Evolutionary conservation across 2,329 filamentous ascomycete genomes (phyloP), one percentile per base, ranked within the genome.

Genomic region (Calonectria fujianensis): DNA sequence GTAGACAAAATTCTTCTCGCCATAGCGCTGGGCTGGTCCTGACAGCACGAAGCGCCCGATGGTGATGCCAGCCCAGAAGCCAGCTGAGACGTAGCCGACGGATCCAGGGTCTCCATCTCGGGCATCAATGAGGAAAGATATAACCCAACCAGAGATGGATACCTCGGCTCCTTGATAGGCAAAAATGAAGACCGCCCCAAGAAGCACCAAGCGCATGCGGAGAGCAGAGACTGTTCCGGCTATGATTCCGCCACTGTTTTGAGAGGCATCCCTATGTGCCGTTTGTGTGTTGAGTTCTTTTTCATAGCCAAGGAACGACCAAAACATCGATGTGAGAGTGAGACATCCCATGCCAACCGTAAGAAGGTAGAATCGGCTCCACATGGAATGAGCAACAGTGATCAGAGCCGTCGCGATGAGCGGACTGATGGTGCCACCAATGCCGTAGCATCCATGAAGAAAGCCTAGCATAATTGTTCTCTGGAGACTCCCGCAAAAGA

Each of bases 361-460:
- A 4, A 48, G 41, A n/a, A 48, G 41, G 20, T n/a, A 48, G 41
- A 48, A 48, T n/a, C 41, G 41, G 8, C 41, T 48, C 41, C 41
- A 48, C 20, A 48, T n/a, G 9, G 20, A 20, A 48, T n/a, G 41
- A 8, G 41, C 16, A 9, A 20, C 16, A 1, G 41, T 48, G 41
- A n/a, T 48, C 9, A n/a, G 16, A 48, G 41, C 20, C 20, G 41
- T 48, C 10, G 41, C 41, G 41, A 48, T n/a, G 20, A 48, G 8
- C 41, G 8, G 20, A 11, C 41, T n/a, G 18, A 48, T 48, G 41
- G 41, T 48, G 11, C 41, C 41, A 11, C 41, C 41, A 7, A 48
- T n/a, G 41, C 41, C 41, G 41, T 48, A n/a, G 41, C 41, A 48
- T 48, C 41, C 41, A 48, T 48, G 41, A 48, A 48, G 41, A n/a